phyloP scores from a whole-genome alignment of 441 rosid genomes.

The Gossypium schwendimanii region DNA sequence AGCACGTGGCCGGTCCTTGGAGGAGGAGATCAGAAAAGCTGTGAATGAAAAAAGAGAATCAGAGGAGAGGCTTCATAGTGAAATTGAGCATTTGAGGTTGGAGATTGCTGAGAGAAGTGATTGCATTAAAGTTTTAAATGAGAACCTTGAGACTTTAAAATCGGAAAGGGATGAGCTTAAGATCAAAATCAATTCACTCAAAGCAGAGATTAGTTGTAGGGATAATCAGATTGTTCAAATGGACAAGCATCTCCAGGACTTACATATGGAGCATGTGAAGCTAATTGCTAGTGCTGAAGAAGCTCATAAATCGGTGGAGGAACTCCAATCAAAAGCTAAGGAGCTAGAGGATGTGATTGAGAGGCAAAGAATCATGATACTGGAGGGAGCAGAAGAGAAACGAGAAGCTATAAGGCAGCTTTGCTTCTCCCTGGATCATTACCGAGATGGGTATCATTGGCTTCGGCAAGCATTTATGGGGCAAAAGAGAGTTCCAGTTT shows the following conservation, averaged over 20 bases:
- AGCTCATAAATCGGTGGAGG: constrained; percentile 23
- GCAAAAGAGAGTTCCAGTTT: constrained; percentile 38
- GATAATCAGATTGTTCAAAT: constrained; percentile 37
- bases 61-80: constrained; percentile 36
- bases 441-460: constrained; percentile 43
- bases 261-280: constrained; percentile 53
- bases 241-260: constrained; percentile 48
- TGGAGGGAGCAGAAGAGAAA: constrained; percentile 78
- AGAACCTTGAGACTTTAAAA: constrained; percentile 25
- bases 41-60: constrained; percentile 39
- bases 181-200: constrained; percentile 23
- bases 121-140: constrained; percentile 26
- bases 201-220: constrained; percentile 31
- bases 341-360: constrained; percentile 56
- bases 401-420: constrained; percentile 83
- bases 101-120: constrained; percentile 32
- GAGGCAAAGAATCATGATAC: constrained; percentile 37
- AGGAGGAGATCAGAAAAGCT: constrained; percentile 55
- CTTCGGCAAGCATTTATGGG: constrained; percentile 50
- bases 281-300: constrained; percentile 30
- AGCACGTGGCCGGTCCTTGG: constrained; percentile 54
- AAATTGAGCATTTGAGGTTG: constrained; percentile 31
- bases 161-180: constrained; percentile 30
- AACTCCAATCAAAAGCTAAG: constrained; percentile 29
- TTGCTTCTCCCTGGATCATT: constrained; percentile 76